Evolutionary conservation across 164 flowering plant genomes (phyloP), one percentile per base, ranked within the genome.

Genomic region (Aristolochia fimbriata): DNA sequence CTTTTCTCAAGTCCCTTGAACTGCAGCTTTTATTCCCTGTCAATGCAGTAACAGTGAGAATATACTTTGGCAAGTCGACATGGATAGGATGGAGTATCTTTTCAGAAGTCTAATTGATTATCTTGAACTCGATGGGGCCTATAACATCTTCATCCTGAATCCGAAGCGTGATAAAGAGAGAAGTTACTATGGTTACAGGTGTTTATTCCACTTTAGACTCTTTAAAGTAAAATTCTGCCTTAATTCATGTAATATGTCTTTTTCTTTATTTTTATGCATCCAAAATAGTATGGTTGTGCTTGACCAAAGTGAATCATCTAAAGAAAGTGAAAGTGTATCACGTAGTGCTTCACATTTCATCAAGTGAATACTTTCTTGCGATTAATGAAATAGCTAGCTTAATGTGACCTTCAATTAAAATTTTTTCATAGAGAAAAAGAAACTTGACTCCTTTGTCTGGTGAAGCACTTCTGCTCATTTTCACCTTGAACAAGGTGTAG

Each of bases 101-200:
- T 81, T 83, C 72, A 70, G 78, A 58, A 86, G 86, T 76, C 83
- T 93, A 55, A 79, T 84, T 69, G 82, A 83, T 47, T 93, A 87
- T 73, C 85, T 93, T 68, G 81, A 85, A 65, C 83, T 93, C 69
- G 92, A 76, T 50, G 81, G 81, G 75, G 92, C 86, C 30, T 90
- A 90, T 67, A 93, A 87, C 64, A 64, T 93, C 58, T 93, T 93
- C 69, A 61, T 93, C 60, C 68, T 89, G 85, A 93, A 93, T 71
- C 97, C 92, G 7, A 87, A 82, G 68, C 81, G 52, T 56, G 81
- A 74, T 54, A 21, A 12, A 11, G 70, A 74, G 63, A 77, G 73
- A 70, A 71, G 81, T 51, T 80, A 71, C 67, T 93, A 93, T 78
- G 98, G 98, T 27, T 93, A 93, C 61, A 59, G 96, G 98, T 87